Percentiles rank a stretch among this genome's conserved stretches.
Conservation (phyloP, 164 flowering plant genomes). For the Aristolochia fimbriata region DNA sequence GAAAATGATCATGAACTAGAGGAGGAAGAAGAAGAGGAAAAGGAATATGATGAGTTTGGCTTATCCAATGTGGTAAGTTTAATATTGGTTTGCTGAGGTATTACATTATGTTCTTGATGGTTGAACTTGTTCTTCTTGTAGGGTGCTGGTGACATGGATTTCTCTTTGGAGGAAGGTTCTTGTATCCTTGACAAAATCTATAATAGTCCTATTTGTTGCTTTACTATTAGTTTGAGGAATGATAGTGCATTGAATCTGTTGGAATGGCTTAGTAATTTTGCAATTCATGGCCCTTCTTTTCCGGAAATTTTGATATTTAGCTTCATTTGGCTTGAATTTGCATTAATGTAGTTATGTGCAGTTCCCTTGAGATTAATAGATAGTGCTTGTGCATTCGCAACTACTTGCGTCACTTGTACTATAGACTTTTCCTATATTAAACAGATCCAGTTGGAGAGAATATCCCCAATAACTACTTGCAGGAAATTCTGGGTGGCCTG, state of each 20-base stretch:
- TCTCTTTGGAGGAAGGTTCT: conserved; percentile 23
- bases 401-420: background rate
- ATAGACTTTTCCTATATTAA: background rate
- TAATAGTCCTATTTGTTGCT: background rate
- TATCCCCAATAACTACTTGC: conserved; percentile 56
- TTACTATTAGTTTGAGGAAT: background rate
- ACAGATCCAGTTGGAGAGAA: conserved; percentile 40
- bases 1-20: conserved; percentile 40
- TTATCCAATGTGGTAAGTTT: conserved; percentile 22
- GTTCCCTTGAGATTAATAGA: background rate
- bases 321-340: background rate
- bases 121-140: conserved; percentile 17
- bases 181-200: conserved; percentile 45
- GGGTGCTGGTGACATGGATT: conserved; percentile 36
- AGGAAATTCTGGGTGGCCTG: conserved; percentile 68
- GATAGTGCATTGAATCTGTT: background rate
- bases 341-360: background rate
- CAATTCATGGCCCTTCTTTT: background rate
- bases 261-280: background rate
- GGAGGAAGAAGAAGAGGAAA: conserved; percentile 38
- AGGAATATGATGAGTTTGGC: conserved; percentile 43
- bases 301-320: background rate
- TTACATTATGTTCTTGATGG: background rate
- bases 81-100: background rate
- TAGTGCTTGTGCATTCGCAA: background rate